Evolutionary conservation across 441 rosid genomes (phyloP).

Genomic region (Geranium incanum): DNA sequence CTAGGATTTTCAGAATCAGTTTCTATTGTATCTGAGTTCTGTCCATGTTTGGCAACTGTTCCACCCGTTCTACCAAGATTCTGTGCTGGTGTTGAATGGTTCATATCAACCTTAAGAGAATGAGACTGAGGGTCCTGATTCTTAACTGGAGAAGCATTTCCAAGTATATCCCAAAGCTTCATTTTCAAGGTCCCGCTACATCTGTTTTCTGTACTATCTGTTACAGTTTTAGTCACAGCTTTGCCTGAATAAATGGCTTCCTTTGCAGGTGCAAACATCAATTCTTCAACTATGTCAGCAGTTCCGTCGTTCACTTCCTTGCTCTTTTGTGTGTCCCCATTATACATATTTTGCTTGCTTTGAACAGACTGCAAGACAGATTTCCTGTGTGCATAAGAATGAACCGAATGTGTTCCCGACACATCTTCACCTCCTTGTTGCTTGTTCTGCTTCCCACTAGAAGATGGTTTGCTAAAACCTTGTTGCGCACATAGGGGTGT

Average conservation of each 20-base stretch:
- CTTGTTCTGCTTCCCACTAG: constrained; percentile 31
- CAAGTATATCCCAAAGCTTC: constrained; percentile 71
- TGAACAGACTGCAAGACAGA: constrained; percentile 33
- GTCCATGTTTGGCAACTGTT: constrained; percentile 33
- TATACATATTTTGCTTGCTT: constrained; percentile 27
- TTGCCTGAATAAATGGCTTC: constrained; percentile 30
- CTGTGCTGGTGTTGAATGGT: constrained; percentile 30
- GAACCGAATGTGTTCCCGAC: constrained; percentile 27
- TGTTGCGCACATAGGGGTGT: constrained; percentile 24
- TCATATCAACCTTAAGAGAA: constrained; percentile 30
- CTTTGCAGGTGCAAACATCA: constrained; percentile 37
- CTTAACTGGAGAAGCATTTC: constrained; percentile 53
- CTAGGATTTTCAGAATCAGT: constrained; percentile 64
- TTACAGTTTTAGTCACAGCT: constrained; percentile 30
- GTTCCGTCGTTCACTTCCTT: constrained; percentile 30
- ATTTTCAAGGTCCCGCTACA: constrained; percentile 60
- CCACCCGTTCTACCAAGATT: constrained; percentile 25
- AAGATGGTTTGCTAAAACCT: constrained; percentile 30
- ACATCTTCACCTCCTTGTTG: constrained; percentile 30
- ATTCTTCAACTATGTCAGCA: constrained; percentile 39
- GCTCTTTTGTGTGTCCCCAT: constrained; percentile 32
- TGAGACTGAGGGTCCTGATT: constrained; percentile 40
- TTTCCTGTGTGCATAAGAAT: constrained; percentile 29
- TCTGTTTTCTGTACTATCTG: constrained; percentile 29
- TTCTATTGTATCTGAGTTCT: constrained; percentile 69